Evolutionary conservation across 2,329 filamentous ascomycete genomes (phyloP).

Genomic region (Colletotrichum kahawae): DNA sequence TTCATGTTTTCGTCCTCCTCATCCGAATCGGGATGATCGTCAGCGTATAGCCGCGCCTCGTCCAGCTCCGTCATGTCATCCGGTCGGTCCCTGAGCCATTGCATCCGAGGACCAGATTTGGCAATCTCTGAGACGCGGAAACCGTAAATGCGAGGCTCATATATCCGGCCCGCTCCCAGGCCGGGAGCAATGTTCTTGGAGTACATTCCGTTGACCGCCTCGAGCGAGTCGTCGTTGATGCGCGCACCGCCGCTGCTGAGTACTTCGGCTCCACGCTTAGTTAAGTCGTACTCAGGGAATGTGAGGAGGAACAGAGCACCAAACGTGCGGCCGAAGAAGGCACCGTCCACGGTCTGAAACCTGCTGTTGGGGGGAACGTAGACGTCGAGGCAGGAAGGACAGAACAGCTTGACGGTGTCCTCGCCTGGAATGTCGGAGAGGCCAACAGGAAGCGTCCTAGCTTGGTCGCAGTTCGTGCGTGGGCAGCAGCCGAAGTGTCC

Average conservation of each 20-base stretch:
- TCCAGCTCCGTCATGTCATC: conserved; percentile 82
- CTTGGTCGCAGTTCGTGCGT: conserved; percentile 89
- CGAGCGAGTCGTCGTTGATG: conserved; percentile 48
- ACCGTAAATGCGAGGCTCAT: conserved; percentile 95
- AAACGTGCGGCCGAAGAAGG: conserved; percentile 98
- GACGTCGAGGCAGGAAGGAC: conserved; percentile 93
- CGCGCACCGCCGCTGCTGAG: conserved; percentile 41
- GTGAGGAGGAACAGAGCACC: conserved; percentile 98
- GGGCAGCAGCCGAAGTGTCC: conserved; percentile 96
- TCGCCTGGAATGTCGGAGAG: conserved; percentile 93
- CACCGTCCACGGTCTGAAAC: conserved; percentile 96
- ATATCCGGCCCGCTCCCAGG: conserved; percentile 81
- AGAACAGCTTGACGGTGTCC: conserved; percentile 98
- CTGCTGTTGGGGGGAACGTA: conserved; percentile 97
- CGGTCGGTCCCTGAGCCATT: conserved; percentile 90
- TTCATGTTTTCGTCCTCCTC: conserved; percentile 59
- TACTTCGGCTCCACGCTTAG: conserved; percentile 70
- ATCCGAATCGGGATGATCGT: conserved; percentile 61
- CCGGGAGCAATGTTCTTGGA: conserved; percentile 88
- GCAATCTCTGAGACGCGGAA: conserved; percentile 93
- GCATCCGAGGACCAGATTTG: conserved; percentile 91
- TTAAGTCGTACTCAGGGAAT: conserved; percentile 93
- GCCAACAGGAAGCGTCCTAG: conserved; percentile 90
- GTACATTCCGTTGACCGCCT: conserved; percentile 83
- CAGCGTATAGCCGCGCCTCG: conserved; percentile 67